Base-by-base conservation (phyloP, 495 filamentous ascomycete species). In the Lophiotrema nucula region DNA sequence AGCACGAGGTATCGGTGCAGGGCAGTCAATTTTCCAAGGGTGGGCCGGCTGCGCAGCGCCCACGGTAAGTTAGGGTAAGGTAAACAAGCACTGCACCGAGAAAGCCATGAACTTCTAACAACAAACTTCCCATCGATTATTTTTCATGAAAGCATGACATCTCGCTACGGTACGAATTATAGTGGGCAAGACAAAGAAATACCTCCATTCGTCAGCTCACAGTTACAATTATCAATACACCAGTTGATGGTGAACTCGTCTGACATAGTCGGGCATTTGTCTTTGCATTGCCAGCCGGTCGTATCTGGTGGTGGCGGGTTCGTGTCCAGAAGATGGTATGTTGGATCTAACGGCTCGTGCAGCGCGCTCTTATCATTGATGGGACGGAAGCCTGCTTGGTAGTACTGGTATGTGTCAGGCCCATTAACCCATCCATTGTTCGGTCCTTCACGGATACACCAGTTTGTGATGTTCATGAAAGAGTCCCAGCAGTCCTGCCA, bases 381-480 rank as follows among this genome's bases (percentile, higher is more conserved):
- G 6, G 39, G 39, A 6, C 39, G 8, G 39, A 43, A 43, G 10
- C 39, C 39, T 8, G 11, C 39, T 21, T 43, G 39, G 10, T 43
- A 47, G 23, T 47, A 51, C 49, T 53, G 4, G 23, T 53, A 53
- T 3, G 31, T 5, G 26, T 39, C 35, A 5, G 49, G 49, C n/a
- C 49, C 49, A 42, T 53, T 53, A 4, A 53, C 49, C 49, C 49
- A 53, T 53, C 49, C 49, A 24, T 39, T 41, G 23, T 53, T 39
- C 6, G 49, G 49, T 8, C 49, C 49, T 24, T 23, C 33, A 21
- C 21, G n/a, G 33, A 53, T 26, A 43, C 49, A 53, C 37, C 21
- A 16, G 3, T 39, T 27, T 21, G 35, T 53, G 21, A 53, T 53
- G 35, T 41, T 43, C 11, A 41, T 43, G 5, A 43, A 41, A 16